Evolutionary conservation across 306 rosid species (phyloP).

Genomic region (Rubus idaeus): DNA sequence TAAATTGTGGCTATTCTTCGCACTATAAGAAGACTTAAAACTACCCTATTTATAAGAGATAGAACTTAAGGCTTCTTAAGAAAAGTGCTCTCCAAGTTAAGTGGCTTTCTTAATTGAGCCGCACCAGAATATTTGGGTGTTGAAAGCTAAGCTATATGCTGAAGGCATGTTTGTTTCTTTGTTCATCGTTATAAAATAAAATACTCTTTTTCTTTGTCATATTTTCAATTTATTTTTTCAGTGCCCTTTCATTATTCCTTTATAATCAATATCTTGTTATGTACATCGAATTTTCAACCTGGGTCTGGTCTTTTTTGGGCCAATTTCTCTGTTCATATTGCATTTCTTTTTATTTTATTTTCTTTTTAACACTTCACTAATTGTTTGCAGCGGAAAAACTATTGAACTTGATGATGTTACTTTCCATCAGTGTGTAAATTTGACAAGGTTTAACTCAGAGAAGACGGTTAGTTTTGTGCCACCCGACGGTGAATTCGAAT

Average conservation of each 20-base stretch:
- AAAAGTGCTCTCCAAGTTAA: background rate
- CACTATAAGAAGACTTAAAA: background rate
- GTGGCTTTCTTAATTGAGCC: background rate
- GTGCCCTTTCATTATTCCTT: background rate
- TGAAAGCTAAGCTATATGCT: background rate
- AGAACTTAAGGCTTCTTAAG: background rate
- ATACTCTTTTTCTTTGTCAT: background rate
- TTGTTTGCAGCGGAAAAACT: slow-evolving; percentile 78
- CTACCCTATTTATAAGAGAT: background rate
- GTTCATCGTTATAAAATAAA: background rate
- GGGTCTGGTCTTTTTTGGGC: background rate
- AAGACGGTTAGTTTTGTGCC: slow-evolving; percentile 98
- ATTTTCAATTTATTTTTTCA: background rate
- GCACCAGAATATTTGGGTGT: background rate
- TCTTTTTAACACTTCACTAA: slow-evolving; percentile 4
- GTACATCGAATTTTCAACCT: background rate
- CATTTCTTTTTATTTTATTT: background rate
- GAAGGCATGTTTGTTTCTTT: background rate
- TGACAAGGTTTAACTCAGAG: slow-evolving; percentile 92
- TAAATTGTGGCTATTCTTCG: background rate
- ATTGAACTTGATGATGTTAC: slow-evolving; percentile 96
- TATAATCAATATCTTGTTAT: background rate
- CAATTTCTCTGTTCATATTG: background rate
- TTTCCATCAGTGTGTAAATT: slow-evolving; percentile 93
- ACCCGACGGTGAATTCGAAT: slow-evolving; percentile 95